Percentiles rank a stretch among this genome's conserved stretches.
Conservation (phyloP, 2,329 filamentous ascomycete species). For the Cladophialophora chaetospira region DNA sequence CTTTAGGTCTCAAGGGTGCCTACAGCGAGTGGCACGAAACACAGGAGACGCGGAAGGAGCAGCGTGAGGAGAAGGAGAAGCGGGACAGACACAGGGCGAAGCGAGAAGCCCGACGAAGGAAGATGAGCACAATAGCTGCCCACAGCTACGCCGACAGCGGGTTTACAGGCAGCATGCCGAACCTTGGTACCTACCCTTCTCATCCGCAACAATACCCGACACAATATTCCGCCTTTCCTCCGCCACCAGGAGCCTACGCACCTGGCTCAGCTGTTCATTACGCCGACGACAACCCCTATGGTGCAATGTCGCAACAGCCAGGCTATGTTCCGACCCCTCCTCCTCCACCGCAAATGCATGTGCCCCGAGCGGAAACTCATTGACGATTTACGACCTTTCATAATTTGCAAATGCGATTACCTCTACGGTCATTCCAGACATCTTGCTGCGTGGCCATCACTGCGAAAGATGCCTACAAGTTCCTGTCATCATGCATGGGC, state of each 20-base stretch:
- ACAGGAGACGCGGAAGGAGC: slow-evolving; percentile 61
- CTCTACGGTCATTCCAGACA: background rate
- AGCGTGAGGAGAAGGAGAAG: slow-evolving; percentile 56
- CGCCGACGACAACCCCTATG: slow-evolving; percentile 29
- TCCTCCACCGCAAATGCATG: slow-evolving; percentile 9
- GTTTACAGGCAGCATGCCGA: slow-evolving; percentile 26
- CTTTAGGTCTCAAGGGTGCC: slow-evolving; percentile 67
- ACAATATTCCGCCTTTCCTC: slow-evolving; percentile 5
- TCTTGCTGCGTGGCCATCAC: background rate
- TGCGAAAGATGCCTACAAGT: background rate
- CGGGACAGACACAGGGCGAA: slow-evolving; percentile 39
- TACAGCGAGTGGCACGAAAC: slow-evolving; percentile 69
- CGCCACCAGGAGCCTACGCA: slow-evolving; percentile 9
- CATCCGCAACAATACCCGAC: slow-evolving; percentile 9
- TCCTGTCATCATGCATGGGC: too few relatives aligned
- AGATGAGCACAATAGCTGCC: slow-evolving; percentile 25
- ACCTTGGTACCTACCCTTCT: slow-evolving; percentile 17
- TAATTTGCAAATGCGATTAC: background rate
- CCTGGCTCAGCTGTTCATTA: slow-evolving; percentile 15
- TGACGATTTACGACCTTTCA: slow-evolving; percentile 1
- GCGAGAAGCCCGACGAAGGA: slow-evolving; percentile 31
- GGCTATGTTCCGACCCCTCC: slow-evolving; percentile 12
- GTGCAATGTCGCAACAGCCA: slow-evolving; percentile 15
- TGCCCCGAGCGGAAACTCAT: slow-evolving; percentile 1
- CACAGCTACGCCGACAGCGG: slow-evolving; percentile 24